These are phyloP conservation scores for Saccharomycopsis selenospora DNA, from an alignment of 805 yeast species.

Conservation along the genomic window DNA sequence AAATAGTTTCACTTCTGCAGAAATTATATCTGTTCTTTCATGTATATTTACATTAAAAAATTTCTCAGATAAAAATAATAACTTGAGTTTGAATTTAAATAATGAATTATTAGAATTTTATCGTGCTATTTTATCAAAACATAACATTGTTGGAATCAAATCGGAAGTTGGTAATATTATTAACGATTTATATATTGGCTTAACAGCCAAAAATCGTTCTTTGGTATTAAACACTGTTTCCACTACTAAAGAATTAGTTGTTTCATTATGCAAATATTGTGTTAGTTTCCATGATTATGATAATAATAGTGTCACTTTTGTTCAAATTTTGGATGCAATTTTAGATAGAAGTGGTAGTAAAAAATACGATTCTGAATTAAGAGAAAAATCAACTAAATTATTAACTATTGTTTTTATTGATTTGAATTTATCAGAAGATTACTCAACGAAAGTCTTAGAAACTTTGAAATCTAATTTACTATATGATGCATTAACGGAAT, in stretches of 20 bases:
- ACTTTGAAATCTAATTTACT: slow-evolving; percentile 5
- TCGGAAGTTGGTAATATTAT: slow-evolving; percentile 4
- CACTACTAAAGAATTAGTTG: background rate
- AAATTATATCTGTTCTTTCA: slow-evolving; percentile 2
- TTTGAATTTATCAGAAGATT: slow-evolving; percentile 3
- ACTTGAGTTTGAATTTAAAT: slow-evolving; percentile 8
- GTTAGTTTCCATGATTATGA: background rate
- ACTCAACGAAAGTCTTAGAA: slow-evolving; percentile 2
- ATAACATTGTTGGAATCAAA: slow-evolving; percentile 14
- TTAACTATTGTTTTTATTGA: slow-evolving; percentile 1
- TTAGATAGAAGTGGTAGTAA: slow-evolving; percentile 10
- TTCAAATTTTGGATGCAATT: slow-evolving; percentile 2
- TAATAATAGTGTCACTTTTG: background rate
- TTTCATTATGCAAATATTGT: background rate
- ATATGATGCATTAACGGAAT: slow-evolving; percentile 13
- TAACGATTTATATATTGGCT: slow-evolving; percentile 8
- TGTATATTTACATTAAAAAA: slow-evolving; percentile 6
- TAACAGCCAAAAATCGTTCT: slow-evolving; percentile 3
- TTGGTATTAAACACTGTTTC: background rate
- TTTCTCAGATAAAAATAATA: background rate
- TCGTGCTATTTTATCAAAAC: slow-evolving; percentile 8
- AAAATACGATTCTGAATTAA: slow-evolving; percentile 15
- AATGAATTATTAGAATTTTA: slow-evolving; percentile 13
- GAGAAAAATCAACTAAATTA: slow-evolving; percentile 13
- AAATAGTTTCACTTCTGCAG: slow-evolving; percentile 9